Evolutionary conservation across 2,329 filamentous ascomycete species (phyloP), one percentile per base, ranked within the genome.

Genomic region (Orbilia javanica): DNA sequence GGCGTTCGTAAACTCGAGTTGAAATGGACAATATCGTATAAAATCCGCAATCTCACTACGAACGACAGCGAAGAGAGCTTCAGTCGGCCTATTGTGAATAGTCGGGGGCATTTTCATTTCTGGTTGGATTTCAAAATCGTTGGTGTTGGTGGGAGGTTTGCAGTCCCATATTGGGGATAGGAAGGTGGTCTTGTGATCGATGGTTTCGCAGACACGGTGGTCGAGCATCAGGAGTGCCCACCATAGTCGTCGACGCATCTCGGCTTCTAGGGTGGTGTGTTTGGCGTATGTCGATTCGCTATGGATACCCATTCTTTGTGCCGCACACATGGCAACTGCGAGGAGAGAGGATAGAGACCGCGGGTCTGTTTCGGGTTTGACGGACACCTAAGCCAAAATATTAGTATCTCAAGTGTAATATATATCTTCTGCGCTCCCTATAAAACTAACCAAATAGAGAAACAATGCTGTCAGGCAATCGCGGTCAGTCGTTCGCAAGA

Each of bases 391-490:
- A 55, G 18, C 11, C 10, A 5, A 13, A 34, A 3, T 46, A 68
- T 71, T 46, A 65, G 53, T 3, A 39, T 39, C n/a, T 39, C 36
- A 13, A 39, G 36, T 2, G 6, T 2, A 10, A 39, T 11, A 39
- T 39, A 5, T 39, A 39, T 39, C 8, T 15, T 8, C n/a, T n/a
- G n/a, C n/a, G 13, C 13, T 15, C 13, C 5, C 2, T 1, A 39
- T 44, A 27, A 25, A 13, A 46, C 86, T 84, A 85, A 91, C 89
- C 75, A 92, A 85, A 80, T 91, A 92, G 15, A 93, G 84, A 7
- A 90, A 75, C 89, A 90, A 0, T 90, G 91, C 83, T 93, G 91
- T 34, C 93, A 84, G 3, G 90, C 86, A 68, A 88, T 87, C 13
- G 91, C 82, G 75, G 93, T 90, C 2, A 88, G 88, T 15, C 88